Conservation (phyloP, 73 alveolate genomes). For the Urostyla sp. region DNA sequence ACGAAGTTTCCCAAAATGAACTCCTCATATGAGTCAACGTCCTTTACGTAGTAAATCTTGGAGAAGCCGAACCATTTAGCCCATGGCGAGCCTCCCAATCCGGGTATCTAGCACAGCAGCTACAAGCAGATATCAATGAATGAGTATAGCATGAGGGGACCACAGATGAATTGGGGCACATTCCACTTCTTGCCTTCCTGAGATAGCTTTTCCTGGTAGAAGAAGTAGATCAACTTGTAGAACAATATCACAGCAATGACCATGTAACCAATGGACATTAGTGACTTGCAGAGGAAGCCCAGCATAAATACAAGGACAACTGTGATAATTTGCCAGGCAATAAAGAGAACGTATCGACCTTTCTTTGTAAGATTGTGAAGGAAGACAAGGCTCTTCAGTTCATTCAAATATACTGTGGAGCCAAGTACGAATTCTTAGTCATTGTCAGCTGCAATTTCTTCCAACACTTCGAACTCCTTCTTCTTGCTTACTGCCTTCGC, state of each 20-base stretch:
- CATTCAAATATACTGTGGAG: slow-evolving; percentile 3
- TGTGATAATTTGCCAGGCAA: slow-evolving; percentile 27
- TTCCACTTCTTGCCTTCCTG: slow-evolving; percentile 22
- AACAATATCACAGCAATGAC: slow-evolving; percentile 17
- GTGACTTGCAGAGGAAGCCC: slow-evolving; percentile 40
- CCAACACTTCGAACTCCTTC: neutral
- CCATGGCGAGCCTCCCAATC: neutral
- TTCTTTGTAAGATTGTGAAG: slow-evolving; percentile 18
- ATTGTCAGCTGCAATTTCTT: slow-evolving; percentile 33
- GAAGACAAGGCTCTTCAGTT: slow-evolving; percentile 12
- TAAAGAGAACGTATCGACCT: slow-evolving; percentile 14
- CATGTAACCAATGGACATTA: slow-evolving; percentile 52
- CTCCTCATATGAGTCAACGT: neutral
- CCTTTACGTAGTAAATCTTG: slow-evolving; percentile 17
- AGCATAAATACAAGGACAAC: neutral
- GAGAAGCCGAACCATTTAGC: slow-evolving; percentile 26
- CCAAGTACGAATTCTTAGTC: slow-evolving; percentile 20
- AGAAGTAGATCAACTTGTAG: slow-evolving; percentile 22
- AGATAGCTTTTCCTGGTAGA: slow-evolving; percentile 20
- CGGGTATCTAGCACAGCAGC: slow-evolving; percentile 16
- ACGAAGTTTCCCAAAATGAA: neutral
- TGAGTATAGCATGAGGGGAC: slow-evolving; percentile 40
- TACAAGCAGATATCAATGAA: slow-evolving; percentile 37
- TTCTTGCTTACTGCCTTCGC: neutral
- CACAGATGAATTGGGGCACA: slow-evolving; percentile 1